phyloP scores from a whole-genome alignment of 169 alveolate species.

The Amoebophrya sp. region DNA sequence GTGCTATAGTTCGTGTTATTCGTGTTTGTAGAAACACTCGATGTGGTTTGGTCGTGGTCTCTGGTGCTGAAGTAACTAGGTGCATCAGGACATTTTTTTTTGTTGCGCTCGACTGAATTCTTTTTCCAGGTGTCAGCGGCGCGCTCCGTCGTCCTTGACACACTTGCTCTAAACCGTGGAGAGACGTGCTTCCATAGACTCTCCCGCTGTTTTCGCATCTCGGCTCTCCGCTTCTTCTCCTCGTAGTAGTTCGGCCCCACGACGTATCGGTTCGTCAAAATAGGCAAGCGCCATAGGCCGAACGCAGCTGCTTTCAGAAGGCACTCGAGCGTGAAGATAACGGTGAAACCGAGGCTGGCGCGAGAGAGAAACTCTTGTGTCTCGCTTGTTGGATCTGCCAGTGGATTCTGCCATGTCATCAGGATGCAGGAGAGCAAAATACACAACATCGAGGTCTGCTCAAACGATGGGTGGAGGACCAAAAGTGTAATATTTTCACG shows the following conservation, averaged over 20 bases:
- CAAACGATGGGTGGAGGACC: neutral
- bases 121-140: neutral
- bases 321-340: neutral
- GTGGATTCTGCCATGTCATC: neutral
- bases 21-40: too few species aligned
- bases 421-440: neutral
- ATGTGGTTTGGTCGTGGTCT: too few species aligned
- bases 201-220: neutral
- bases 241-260: neutral
- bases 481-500: neutral
- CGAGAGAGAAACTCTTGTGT: neutral
- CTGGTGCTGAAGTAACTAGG: too few species aligned
- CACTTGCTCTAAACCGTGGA: too few species aligned
- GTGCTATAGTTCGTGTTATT: too few species aligned
- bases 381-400: neutral
- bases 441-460: neutral
- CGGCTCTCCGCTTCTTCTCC: neutral
- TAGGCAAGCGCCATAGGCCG: neutral
- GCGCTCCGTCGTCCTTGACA: neutral
- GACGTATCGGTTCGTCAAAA: neutral
- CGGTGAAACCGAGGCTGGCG: neutral
- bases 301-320: neutral
- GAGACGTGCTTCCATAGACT: neutral
- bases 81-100: too few species aligned
- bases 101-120: neutral